phyloP scores from a whole-genome alignment of 108 stramenopile genomes.

The Nitzschia sp. region DNA sequence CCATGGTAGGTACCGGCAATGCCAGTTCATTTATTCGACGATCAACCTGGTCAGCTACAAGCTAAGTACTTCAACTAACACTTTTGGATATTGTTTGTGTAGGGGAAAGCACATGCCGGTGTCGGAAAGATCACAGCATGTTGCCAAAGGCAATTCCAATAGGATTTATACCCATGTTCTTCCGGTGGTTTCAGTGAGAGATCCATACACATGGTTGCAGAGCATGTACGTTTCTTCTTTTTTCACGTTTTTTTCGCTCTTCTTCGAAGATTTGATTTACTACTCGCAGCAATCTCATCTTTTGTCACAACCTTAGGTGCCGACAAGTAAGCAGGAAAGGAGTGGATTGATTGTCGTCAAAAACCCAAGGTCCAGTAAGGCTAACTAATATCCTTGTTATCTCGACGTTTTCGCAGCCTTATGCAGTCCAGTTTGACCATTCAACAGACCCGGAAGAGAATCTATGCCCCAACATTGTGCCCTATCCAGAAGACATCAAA shows the following conservation, averaged over 20 bases:
- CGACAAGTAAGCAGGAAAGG: not conserved
- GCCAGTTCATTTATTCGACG: no score
- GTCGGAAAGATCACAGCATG: constrained; percentile 8
- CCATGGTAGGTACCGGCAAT: constrained; percentile 1
- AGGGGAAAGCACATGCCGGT: constrained; percentile 83
- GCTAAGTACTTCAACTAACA: no score
- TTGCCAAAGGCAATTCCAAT: not conserved
- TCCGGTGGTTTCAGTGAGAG: constrained; percentile 60
- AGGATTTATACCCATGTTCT: constrained; percentile 27
- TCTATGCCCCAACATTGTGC: constrained; percentile 66
- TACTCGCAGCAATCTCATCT: not conserved
- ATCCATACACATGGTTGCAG: constrained; percentile 80
- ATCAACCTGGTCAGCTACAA: no score
- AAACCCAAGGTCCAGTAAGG: no score
- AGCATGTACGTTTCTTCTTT: constrained; percentile 34
- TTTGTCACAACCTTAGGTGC: not conserved
- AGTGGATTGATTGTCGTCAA: no score
- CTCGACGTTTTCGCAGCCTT: constrained; percentile 22
- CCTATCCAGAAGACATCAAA: constrained; percentile 27
- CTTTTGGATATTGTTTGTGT: no score
- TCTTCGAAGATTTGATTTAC: not conserved
- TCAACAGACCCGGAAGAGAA: not conserved
- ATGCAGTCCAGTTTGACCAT: constrained; percentile 54
- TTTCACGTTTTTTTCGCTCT: no score
- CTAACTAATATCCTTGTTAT: no score